Base-by-base conservation (phyloP, 768 basidiomycete species). In the Cantharellus anzutake region DNA sequence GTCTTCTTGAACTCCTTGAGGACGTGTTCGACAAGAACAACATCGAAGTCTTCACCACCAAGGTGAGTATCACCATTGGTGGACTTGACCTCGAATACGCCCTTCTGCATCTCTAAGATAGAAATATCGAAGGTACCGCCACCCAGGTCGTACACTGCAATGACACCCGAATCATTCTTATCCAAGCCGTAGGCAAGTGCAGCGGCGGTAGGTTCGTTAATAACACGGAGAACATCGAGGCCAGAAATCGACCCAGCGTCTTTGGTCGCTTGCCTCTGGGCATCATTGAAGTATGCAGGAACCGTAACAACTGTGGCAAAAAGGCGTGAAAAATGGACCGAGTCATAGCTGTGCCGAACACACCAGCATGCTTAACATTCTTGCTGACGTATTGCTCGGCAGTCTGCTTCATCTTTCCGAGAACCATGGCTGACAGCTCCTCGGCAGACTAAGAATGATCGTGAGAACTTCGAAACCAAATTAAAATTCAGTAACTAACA, bases 101-200 rank as follows among this genome's bases (percentile, higher is more conserved):
- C 96, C 73, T 96, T 93, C 72, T 97, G 91, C 91, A 98, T 98
- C 74, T 97, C 93, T 60, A 99, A 77, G 65, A 99, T 93, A 38
- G 96, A 99, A 68, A 99, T 91, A 90, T 98, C 94, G 71, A 98
- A 98, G 34, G 94, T 97, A 60, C 94, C 94, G 66, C 94, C 94
- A 65, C 94, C 94, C 40, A 98, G 79, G 77, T 99, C 96, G 70
- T 98, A 99, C 61, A 99, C 96, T 50, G 96, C 96, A 65, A 99
- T 92, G 69, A 96, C 77, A 20, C 80, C 76, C 5, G 86, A 87
- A 55, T 82, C 76, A 0, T 69, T 62, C 55, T 85, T 83, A 71
- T 98, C 94, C 14, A 96, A 81, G 73, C 96, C 96, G 69, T 99
- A 99, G 0, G 96, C 96, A 58, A 98, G 83, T 38, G 96, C 96